Conservation (phyloP, 2,329 filamentous ascomycete genomes). For the Phoma herbarum region DNA sequence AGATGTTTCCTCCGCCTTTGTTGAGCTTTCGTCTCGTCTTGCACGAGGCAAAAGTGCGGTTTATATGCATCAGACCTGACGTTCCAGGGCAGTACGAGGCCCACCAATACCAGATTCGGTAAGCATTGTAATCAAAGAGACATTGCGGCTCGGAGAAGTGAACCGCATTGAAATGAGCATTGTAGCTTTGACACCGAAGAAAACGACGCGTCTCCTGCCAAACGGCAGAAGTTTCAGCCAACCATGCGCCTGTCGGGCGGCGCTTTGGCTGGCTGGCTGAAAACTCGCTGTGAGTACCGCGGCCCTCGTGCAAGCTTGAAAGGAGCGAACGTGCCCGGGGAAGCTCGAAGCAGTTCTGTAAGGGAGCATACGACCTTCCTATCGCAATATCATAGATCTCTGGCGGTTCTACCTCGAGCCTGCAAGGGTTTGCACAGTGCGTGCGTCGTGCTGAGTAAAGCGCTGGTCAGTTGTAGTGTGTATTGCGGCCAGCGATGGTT, state of each 20-base stretch:
- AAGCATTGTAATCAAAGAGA: not conserved
- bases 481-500: slow-evolving; percentile 9
- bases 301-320: not conserved
- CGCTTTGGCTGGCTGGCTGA: not conserved
- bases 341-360: not conserved
- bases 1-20: not conserved
- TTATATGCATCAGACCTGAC: not conserved
- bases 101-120: no score
- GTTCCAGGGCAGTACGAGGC: not conserved
- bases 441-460: not conserved
- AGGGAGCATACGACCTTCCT: not conserved
- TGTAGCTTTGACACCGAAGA: no score
- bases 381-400: not conserved
- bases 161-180: not conserved
- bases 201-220: not conserved
- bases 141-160: not conserved
- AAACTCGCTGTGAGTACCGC: not conserved
- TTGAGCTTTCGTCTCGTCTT: not conserved
- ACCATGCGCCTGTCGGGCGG: not conserved
- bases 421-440: not conserved
- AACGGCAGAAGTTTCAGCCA: not conserved
- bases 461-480: not conserved
- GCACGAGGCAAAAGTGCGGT: not conserved
- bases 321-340: not conserved
- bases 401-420: not conserved